Percentiles rank a stretch among this genome's conserved stretches.
Evolutionary conservation across 129 eudicot species (phyloP).

Genomic region (Sambucus nigra): DNA sequence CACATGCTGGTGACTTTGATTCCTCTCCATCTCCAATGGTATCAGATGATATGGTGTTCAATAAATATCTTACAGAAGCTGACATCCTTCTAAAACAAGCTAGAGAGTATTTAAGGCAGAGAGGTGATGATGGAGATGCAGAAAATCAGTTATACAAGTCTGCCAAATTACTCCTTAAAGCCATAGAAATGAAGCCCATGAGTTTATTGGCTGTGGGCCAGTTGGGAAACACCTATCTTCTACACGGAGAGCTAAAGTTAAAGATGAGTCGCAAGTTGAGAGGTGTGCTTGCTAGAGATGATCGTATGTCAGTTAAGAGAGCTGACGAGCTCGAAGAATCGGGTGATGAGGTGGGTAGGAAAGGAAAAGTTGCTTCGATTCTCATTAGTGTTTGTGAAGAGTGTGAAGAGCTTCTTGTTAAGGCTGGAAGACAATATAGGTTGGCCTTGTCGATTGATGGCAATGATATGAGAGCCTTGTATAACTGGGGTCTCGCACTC

Average conservation of each 20-base stretch:
- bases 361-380: slow-evolving; percentile 44
- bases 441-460: slow-evolving; percentile 87
- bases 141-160: slow-evolving; percentile 56
- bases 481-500: slow-evolving; percentile 97
- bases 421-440: slow-evolving; percentile 83
- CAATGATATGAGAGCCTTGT: slow-evolving; percentile 85
- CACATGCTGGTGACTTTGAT: slow-evolving; percentile 21
- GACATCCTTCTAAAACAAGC: slow-evolving; percentile 65
- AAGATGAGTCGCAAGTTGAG: slow-evolving; percentile 61
- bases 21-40: slow-evolving; percentile 43
- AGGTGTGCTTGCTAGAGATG: slow-evolving; percentile 39
- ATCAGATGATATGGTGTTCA: slow-evolving; percentile 50
- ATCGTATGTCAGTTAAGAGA: slow-evolving; percentile 13
- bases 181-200: slow-evolving; percentile 80
- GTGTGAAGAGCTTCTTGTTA: slow-evolving; percentile 85
- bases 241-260: slow-evolving; percentile 89
- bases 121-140: slow-evolving; percentile 43
- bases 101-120: slow-evolving; percentile 35
- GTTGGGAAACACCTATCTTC: slow-evolving; percentile 89
- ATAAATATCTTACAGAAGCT: slow-evolving; percentile 54
- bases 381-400: slow-evolving; percentile 82
- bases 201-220: slow-evolving; percentile 92
- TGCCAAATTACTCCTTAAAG: slow-evolving; percentile 56
- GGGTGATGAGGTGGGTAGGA: slow-evolving; percentile 26
- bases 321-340: slow-evolving; percentile 13